Percentiles rank a stretch among this genome's conserved stretches.
These are phyloP conservation scores for Didymella glomerata DNA, from an alignment of 2,329 filamentous ascomycete genomes.

Conservation along the genomic window DNA sequence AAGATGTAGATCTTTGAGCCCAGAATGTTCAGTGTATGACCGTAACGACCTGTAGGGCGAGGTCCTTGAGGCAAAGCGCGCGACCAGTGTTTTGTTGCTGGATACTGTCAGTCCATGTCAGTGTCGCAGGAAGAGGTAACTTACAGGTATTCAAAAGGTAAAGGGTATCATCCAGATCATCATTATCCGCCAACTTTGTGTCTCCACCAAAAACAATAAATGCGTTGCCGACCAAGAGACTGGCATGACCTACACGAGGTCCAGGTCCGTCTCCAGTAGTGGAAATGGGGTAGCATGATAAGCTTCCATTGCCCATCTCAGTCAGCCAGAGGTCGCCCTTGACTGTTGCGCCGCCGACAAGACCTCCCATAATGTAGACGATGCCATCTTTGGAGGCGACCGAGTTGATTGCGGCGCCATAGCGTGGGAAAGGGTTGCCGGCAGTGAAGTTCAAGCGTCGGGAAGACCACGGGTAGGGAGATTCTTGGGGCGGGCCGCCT, in stretches of 20 bases:
- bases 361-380: conserved; percentile 95
- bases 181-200: conserved; percentile 93
- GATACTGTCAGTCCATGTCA: conserved; percentile 38
- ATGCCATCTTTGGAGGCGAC: conserved; percentile 94
- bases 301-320: conserved; percentile 80
- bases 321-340: conserved; percentile 99
- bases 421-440: conserved; percentile 91
- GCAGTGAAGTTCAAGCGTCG: conserved; percentile 86
- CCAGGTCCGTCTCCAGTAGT: conserved; percentile 95
- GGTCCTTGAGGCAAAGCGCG: conserved; percentile 86
- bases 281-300: conserved; percentile 89
- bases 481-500: conserved; percentile 67
- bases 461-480: conserved; percentile 96
- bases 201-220: conserved; percentile 99
- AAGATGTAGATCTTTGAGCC: conserved; percentile 98
- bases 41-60: conserved; percentile 88
- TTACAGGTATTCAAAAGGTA: conserved; percentile 97
- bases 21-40: conserved; percentile 94
- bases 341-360: conserved; percentile 93
- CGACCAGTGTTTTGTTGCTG: conserved; percentile 98
- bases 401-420: conserved; percentile 95
- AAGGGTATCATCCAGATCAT: conserved; percentile 91
- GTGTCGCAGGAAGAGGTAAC: conserved; percentile 47
- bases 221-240: conserved; percentile 93
- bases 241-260: conserved; percentile 91